Evolutionary conservation across 164 flowering plant species (phyloP), one percentile per base, ranked within the genome.

Genomic region (Stephania japonica): DNA sequence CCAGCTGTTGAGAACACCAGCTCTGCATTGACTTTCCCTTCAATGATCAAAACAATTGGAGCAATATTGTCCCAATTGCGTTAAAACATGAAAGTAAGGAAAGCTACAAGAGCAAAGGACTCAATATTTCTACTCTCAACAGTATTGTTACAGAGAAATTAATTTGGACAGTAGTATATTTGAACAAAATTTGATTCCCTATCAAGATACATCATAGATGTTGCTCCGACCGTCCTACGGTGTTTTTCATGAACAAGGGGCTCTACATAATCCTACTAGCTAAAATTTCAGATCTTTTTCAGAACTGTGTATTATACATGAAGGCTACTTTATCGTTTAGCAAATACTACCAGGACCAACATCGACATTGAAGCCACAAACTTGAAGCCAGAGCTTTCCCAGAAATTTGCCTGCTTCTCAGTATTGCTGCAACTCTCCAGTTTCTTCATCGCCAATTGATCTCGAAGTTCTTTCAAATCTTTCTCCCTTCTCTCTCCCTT

Each of bases 351-450:
- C 72, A 95, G 78, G 65, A 89, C 73, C 81, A 93, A 72, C 99
- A 95, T 95, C 1, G 99, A 90, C 92, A 90, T 83, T 56, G 99
- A 91, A 70, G 83, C 94, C 1, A 88, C 82, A 72, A 93, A 65
- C 83, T 95, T 95, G 84, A 95, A 95, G 65, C 93, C 84, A 3
- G 93, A 83, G 74, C 82, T 87, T 66, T 91, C 97, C 98, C 98
- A 95, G 79, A 95, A 86, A 42, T 88, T 95, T 4, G 38, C 38
- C 44, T 86, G 87, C 67, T 88, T 88, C 63, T 83, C 88, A 13
- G 9, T n/a, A 67, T 69, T 70, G 6, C 66, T 77, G 6, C 77
- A 77, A 68, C 25, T 78, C 2, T 21, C 76, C 53, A 83, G 84
- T 78, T 86, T 77, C 77, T 86, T 88, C 44, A 84, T 78, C 38